phyloP scores from a whole-genome alignment of 2,329 filamentous ascomycete species.

The Exophiala sp. region DNA sequence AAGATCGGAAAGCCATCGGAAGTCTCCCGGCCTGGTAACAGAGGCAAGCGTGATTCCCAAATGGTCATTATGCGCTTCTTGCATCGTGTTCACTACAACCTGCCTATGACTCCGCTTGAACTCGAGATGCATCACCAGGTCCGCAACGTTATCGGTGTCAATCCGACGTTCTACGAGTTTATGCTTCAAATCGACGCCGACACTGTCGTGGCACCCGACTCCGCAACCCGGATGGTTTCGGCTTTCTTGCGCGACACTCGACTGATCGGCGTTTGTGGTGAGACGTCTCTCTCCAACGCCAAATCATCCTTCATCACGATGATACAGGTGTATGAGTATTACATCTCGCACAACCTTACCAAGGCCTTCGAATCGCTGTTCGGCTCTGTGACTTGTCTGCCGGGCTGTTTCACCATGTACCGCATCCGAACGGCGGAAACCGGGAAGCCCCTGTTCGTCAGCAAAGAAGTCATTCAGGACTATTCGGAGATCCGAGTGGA shows the following conservation, averaged over 20 bases:
- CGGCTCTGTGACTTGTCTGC: constrained; percentile 92
- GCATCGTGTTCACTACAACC: constrained; percentile 96
- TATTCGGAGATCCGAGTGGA: constrained; percentile 94
- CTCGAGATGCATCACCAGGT: constrained; percentile 99
- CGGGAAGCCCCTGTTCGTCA: constrained; percentile 94
- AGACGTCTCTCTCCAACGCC: constrained; percentile 87
- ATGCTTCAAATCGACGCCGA: constrained; percentile 95
- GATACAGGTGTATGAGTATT: constrained; percentile 99
- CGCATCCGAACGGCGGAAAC: constrained; percentile 89
- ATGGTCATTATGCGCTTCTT: constrained; percentile 99
- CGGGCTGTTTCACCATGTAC: constrained; percentile 99
- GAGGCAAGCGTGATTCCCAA: constrained; percentile 98
- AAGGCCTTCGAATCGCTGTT: constrained; percentile 98
- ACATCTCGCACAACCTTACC: constrained; percentile 93
- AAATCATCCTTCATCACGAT: constrained; percentile 93
- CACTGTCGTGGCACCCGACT: constrained; percentile 84
- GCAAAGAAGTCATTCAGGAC: constrained; percentile 77
- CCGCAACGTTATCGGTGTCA: constrained; percentile 96
- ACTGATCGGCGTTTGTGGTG: constrained; percentile 89
- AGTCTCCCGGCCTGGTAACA: constrained; percentile 74
- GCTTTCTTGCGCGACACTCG: constrained; percentile 86
- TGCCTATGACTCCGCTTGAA: constrained; percentile 91
- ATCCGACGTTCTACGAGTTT: constrained; percentile 97
- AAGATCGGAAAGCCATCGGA: constrained; percentile 88
- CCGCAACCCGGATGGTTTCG: constrained; percentile 85